Evolutionary conservation across 805 yeast genomes (phyloP).

Genomic region (Wickerhamomyces queroliae): DNA sequence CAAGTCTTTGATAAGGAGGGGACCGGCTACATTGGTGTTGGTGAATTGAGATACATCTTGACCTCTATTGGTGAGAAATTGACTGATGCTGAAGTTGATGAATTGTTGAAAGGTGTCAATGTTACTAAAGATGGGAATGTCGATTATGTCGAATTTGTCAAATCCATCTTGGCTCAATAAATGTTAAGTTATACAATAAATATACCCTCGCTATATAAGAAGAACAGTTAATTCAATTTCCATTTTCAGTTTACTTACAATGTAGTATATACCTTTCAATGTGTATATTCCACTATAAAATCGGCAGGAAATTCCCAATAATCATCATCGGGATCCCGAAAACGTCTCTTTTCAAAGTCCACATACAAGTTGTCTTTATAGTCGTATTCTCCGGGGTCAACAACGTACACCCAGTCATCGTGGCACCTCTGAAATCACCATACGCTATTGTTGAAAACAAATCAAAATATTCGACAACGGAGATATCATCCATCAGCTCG

Average conservation of each 20-base stretch:
- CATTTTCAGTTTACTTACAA: no score
- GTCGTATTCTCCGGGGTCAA: conserved; percentile 49
- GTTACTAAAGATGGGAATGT: conserved; percentile 92
- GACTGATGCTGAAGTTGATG: conserved; percentile 88
- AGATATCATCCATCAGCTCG: conserved; percentile 81
- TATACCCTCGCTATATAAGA: conserved; percentile 1
- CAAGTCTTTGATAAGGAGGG: conserved; percentile 96
- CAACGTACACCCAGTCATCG: conserved; percentile 83
- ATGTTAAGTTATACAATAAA: neutral
- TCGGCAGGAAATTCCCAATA: conserved; percentile 87
- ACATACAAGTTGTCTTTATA: conserved; percentile 74
- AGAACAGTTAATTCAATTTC: no score
- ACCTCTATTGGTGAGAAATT: conserved; percentile 96
- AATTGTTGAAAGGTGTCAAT: conserved; percentile 89
- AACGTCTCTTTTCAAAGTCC: conserved; percentile 93
- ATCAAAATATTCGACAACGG: conserved; percentile 84
- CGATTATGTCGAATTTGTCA: conserved; percentile 91
- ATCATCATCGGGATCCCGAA: conserved; percentile 98
- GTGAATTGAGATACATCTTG: conserved; percentile 90
- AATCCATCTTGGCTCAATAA: conserved; percentile 86
- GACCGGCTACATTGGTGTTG: conserved; percentile 95
- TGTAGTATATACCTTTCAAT: neutral
- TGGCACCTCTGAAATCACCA: conserved; percentile 84
- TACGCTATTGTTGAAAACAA: conserved; percentile 80
- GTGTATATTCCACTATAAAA: conserved; percentile 28